Base-by-base conservation (phyloP, 495 filamentous ascomycete species). In the Staphylotrichum tortipilum region DNA sequence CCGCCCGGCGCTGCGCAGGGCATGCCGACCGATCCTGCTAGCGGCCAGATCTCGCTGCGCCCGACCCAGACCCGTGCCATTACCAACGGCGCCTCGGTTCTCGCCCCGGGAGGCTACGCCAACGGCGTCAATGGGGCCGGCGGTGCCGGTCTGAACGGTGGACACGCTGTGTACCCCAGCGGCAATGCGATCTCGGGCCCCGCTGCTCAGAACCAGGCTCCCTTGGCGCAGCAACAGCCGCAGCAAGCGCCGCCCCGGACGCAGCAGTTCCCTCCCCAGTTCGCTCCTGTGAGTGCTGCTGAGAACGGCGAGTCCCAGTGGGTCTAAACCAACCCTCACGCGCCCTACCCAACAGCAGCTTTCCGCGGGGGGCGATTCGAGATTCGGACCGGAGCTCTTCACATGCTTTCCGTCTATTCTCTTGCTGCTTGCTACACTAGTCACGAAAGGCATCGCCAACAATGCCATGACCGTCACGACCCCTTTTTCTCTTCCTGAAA, bases 1-100 rank as follows among this genome's bases (percentile, higher is more conserved):
- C 45, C 47, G 21, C 60, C 37, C 42, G 51, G 44, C 29, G 64
- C 53, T 28, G 64, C 61, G 17, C 65, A 68, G 45, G 54, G 53
- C 3, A 64, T 64, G 26, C 64, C 71, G 11, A 31, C 63, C 4
- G 72, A 76, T 31, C 29, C 59, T 15, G 63, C 69, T n/a, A 58
- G 67, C 31, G 66, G 66, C 15, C 73, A 76, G 55, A 62, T 72
- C 12, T 40, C 61, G 2, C 34, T 70, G 23, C 67, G 70, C 18
- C 55, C 66, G 14, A 24, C 54, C 17, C 60, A 65, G 45, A 52
- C 29, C 44, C 68, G 68, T 10, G 37, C 55, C 37, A 61, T 70
- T 55, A 42, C 61, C 24, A 63, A 50, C 38, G 62, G 60, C 50
- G 40, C 50, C 48, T 55, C 63, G 7, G 56, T 67, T 6, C 55